A percentile compares a stretch with the other conserved stretches of the same genome.
Conservation (phyloP, 805 yeast genomes). For the Candida incommunis region DNA sequence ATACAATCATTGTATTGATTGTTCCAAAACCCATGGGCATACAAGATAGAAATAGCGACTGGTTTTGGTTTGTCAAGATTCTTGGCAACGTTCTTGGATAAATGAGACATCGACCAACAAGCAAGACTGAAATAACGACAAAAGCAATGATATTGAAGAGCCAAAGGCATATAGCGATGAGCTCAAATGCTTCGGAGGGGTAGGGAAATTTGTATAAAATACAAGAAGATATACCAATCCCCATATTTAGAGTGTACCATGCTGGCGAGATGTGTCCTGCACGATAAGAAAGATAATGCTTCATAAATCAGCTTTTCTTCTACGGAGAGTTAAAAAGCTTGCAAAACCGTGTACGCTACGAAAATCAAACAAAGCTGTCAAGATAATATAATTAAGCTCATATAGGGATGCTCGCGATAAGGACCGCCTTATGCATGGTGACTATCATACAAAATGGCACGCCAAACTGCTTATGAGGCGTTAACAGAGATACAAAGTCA, state of each 20-base stretch:
- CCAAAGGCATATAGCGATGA: slow-evolving; percentile 49
- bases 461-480: too few species aligned
- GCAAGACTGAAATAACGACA: slow-evolving; percentile 28
- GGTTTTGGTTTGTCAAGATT: slow-evolving; percentile 27
- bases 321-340: too few species aligned
- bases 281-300: background rate
- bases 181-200: slow-evolving; percentile 40
- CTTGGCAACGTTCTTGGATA: slow-evolving; percentile 20
- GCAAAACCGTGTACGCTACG: too few species aligned
- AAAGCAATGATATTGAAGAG: slow-evolving; percentile 35
- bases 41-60: slow-evolving; percentile 61
- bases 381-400: too few species aligned
- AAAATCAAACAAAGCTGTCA: too few species aligned
- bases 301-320: too few species aligned
- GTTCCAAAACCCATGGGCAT: slow-evolving; percentile 69
- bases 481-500: too few species aligned
- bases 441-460: too few species aligned
- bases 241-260: slow-evolving; percentile 73
- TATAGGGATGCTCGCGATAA: too few species aligned
- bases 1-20: slow-evolving; percentile 32
- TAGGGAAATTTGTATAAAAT: slow-evolving; percentile 56
- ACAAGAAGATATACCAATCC: slow-evolving; percentile 58
- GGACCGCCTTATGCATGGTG: too few species aligned
- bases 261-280: slow-evolving; percentile 8
- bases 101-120: slow-evolving; percentile 28